Conservation (phyloP, 2,329 filamentous ascomycete species). For the Aspergillus cejpii region DNA sequence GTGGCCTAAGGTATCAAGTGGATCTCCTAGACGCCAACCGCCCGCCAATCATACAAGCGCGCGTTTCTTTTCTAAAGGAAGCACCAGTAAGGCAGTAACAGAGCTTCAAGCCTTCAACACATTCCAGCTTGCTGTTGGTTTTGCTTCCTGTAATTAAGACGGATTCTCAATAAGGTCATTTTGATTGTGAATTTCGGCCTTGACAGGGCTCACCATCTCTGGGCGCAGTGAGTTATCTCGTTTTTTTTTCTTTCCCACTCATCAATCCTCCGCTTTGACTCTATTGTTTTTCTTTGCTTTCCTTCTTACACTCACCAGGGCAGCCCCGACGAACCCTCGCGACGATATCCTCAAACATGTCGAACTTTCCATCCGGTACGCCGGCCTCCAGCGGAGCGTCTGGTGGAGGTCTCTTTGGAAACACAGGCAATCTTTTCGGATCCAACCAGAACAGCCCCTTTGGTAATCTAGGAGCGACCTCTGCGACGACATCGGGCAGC, state of each 20-base stretch:
- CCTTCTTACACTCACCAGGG: conserved; percentile 20
- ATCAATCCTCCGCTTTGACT: conserved; percentile 3
- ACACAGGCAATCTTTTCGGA: conserved; percentile 29
- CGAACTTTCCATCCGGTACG: conserved; percentile 35
- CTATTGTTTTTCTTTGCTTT: conserved; percentile 13
- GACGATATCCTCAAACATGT: conserved; percentile 24
- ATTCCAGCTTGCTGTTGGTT: conserved; percentile 4
- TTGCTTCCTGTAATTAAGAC: conserved; percentile 1
- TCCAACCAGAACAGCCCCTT: conserved; percentile 32
- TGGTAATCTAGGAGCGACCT: conserved; percentile 34
- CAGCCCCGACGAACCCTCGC: conserved; percentile 20
- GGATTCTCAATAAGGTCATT: not conserved
- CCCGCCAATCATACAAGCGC: conserved; percentile 16
- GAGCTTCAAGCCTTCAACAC: conserved; percentile 1
- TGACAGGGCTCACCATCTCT: conserved; percentile 4
- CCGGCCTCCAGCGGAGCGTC: conserved; percentile 33
- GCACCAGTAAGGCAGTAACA: not conserved
- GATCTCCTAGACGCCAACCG: conserved; percentile 7
- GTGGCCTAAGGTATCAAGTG: conserved; percentile 12
- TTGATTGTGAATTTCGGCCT: conserved; percentile 4
- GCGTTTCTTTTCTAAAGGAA: conserved; percentile 2
- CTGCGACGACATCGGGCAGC: conserved; percentile 17
- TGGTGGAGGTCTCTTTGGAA: conserved; percentile 30
- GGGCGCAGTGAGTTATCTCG: conserved; percentile 21
- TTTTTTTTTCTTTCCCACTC: conserved; percentile 1